Percentiles rank a stretch among this genome's conserved stretches.
Conservation (phyloP, 2,329 filamentous ascomycete genomes). For the Boeremia lycopersici region DNA sequence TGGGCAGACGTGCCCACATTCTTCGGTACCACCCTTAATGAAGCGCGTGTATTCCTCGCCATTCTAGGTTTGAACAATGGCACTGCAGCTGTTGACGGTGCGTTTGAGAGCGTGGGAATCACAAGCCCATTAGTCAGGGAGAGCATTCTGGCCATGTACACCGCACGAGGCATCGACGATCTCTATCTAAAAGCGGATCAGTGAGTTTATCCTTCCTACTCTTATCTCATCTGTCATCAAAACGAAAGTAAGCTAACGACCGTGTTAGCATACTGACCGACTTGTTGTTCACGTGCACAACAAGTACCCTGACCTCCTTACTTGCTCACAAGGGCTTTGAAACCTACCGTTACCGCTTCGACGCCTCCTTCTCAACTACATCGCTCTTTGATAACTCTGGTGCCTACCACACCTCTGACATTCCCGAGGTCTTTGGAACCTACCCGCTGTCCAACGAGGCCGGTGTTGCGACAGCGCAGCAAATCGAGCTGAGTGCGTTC, state of each 20-base stretch:
- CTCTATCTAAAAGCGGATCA: constrained; percentile 1
- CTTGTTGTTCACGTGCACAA: constrained; percentile 16
- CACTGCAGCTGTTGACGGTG: constrained; percentile 4
- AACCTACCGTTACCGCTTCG: constrained; percentile 27
- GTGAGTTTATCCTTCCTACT: neutral
- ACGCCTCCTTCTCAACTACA: constrained; percentile 17
- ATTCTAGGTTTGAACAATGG: constrained; percentile 10
- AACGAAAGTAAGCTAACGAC: neutral
- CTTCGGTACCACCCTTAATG: constrained; percentile 17
- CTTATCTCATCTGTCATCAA: neutral
- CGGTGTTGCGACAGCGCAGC: constrained; percentile 19
- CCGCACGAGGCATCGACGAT: constrained; percentile 6
- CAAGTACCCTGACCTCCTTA: constrained; percentile 8
- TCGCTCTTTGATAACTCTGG: constrained; percentile 18
- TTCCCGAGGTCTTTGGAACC: constrained; percentile 29
- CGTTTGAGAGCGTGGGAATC: constrained; percentile 8
- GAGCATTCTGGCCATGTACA: constrained; percentile 9
- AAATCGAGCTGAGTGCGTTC: constrained; percentile 24
- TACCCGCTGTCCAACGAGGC: constrained; percentile 19
- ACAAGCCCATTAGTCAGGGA: constrained; percentile 2
- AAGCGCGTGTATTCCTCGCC: constrained; percentile 17
- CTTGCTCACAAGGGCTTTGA: constrained; percentile 16
- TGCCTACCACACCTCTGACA: constrained; percentile 30
- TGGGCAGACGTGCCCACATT: constrained; percentile 18
- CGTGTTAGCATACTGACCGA: constrained; percentile 11